Evolutionary conservation across 192 early-diverging fungal species (phyloP), one percentile per base, ranked within the genome.

Genomic region (Gryganskiella cystojenkinii): DNA sequence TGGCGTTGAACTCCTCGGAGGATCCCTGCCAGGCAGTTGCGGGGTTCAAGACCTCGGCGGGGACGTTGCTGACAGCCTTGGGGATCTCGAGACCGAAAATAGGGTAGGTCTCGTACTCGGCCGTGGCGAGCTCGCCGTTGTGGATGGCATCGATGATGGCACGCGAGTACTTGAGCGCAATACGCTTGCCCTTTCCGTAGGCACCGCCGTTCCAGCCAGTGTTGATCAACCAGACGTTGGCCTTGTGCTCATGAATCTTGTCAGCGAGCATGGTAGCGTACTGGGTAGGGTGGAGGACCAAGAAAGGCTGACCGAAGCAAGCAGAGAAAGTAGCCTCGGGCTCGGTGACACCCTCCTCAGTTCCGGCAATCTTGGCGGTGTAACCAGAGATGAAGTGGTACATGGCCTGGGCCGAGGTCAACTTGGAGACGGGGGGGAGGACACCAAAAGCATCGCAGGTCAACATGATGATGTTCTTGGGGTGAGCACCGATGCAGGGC

Each of bases 321-420:
- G 94, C 89, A 50, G 92, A 94, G 85, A 98, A 98, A 27, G 95
- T 97, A 28, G 96, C 94, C 78, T 87, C 82, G 20, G 96, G 96
- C 81, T 96, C 94, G 33, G 89, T 90, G 51, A 98, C 88, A 71
- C 96, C 96, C 31, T 95, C 94, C 79, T 98, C 96, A 54, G 96
- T 98, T 55, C 96, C 96, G 43, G 96, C 92, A 70, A 98, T 94
- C 91, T 98, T 98, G 76, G 96, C 93, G 22, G 96, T 98, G 88
- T 98, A 98, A 45, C 96, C 96, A 71, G 92, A 93, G 82, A 98
- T 97, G 82, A 98, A 98, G 88, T 97, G 95, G 88, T 97, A 98
- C 91, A 94, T 95, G 80, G 92, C 93, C 81, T 98, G 96, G 15
- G 86, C 89, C 15, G 94, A 84, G 30, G 91, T 93, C 62, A 98